Percentiles rank a stretch among this genome's conserved stretches.
Evolutionary conservation across 2,329 filamentous ascomycete genomes (phyloP).

Genomic region (Penicillium paneum): DNA sequence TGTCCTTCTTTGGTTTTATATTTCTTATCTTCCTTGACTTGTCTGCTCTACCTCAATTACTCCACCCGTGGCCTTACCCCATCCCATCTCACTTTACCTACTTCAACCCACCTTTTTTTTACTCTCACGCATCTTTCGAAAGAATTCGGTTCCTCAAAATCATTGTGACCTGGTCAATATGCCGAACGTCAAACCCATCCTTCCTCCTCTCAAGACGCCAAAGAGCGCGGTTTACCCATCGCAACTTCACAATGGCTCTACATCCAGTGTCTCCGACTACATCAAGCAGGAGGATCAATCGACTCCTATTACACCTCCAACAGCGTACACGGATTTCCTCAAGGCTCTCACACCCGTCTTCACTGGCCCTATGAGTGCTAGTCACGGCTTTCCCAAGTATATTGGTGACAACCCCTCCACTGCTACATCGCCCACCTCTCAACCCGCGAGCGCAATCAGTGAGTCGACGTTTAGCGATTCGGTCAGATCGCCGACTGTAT

Average conservation of each 20-base stretch:
- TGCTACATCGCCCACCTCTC: constrained; percentile 37
- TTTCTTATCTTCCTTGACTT: not conserved
- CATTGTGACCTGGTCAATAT: constrained; percentile 11
- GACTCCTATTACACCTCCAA: constrained; percentile 87
- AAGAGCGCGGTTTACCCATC: constrained; percentile 49
- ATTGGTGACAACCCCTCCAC: constrained; percentile 33
- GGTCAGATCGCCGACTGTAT: constrained; percentile 50
- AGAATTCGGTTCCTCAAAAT: not conserved
- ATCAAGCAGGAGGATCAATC: constrained; percentile 70
- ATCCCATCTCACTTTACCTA: not conserved
- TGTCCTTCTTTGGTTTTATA: not conserved
- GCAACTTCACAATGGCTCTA: constrained; percentile 58
- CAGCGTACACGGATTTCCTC: constrained; percentile 89
- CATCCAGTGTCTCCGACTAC: constrained; percentile 53
- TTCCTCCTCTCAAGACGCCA: constrained; percentile 45
- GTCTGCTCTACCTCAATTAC: not conserved
- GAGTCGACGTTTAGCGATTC: constrained; percentile 48
- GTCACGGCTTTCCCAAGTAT: constrained; percentile 43
- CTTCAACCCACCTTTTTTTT: not conserved
- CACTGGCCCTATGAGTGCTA: constrained; percentile 64
- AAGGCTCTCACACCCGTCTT: constrained; percentile 71
- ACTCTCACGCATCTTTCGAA: not conserved
- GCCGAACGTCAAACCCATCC: constrained; percentile 37
- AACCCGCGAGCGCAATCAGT: constrained; percentile 41
- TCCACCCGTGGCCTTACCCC: not conserved